These are phyloP conservation scores for Musa itinerans DNA, from an alignment of 176 grass and related monocot species.

Conservation along the genomic window DNA sequence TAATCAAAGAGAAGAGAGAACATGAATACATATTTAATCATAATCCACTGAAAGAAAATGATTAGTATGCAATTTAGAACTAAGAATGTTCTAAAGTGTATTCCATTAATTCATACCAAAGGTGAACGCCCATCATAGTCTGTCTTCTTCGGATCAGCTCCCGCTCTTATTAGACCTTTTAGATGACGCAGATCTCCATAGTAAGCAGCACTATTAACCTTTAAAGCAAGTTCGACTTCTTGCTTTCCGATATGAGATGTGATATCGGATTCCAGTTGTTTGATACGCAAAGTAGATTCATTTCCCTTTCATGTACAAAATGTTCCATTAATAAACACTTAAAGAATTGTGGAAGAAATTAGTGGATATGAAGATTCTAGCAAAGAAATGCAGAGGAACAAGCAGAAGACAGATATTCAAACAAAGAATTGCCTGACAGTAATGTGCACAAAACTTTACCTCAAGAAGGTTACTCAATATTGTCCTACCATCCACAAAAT, in stretches of 20 bases:
- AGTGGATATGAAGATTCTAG: background rate
- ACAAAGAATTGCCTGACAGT: background rate
- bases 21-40: background rate
- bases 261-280: conserved; percentile 76
- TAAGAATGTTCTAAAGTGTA: background rate
- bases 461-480: conserved; percentile 82
- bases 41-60: background rate
- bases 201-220: conserved; percentile 72
- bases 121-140: conserved; percentile 88
- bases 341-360: background rate
- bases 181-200: conserved; percentile 72
- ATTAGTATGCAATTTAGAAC: background rate
- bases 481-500: conserved; percentile 72
- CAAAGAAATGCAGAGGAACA: background rate
- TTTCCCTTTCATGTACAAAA: conserved; percentile 26
- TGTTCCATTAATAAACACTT: background rate
- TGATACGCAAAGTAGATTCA: conserved; percentile 48
- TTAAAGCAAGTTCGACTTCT: conserved; percentile 75
- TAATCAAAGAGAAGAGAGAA: background rate
- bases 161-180: conserved; percentile 67
- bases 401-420: background rate
- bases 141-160: conserved; percentile 71
- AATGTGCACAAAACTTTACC: conserved; percentile 21
- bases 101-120: conserved; percentile 36
- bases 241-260: conserved; percentile 87